Evolutionary conservation across 163 green algal genomes (phyloP), one percentile per base, ranked within the genome.

Genomic region (Chlorella variabilis): DNA sequence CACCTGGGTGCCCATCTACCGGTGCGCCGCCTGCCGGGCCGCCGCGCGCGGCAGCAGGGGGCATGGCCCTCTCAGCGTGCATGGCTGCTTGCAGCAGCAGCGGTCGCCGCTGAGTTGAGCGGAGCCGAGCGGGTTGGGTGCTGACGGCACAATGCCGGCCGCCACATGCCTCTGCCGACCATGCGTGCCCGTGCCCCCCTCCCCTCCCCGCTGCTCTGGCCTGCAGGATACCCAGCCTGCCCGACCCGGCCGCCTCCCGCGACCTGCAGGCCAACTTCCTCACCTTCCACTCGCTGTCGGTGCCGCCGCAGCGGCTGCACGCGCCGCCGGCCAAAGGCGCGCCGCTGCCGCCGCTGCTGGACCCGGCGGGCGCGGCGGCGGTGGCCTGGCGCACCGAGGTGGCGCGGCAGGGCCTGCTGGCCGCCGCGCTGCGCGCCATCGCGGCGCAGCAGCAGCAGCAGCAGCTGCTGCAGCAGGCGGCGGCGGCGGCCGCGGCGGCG

Each of bases 1-100:
- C 38, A 78, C 81, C 31, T 86, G 81, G 81, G 79, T 82, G 49
- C 81, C 81, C 4, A 51, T 86, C 41, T 86, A 86, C 66, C 58
- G 62, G 45, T 48, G 78, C 25, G 65, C n/a, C 3, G 23, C 58
- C n/a, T n/a, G n/a, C n/a, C n/a, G n/a, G n/a, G n/a, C n/a, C n/a
- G n/a, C n/a, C n/a, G n/a, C n/a, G n/a, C n/a, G n/a, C n/a, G n/a
- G n/a, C n/a, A n/a, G n/a, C n/a, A n/a, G n/a, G n/a, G n/a, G n/a
- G n/a, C n/a, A n/a, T n/a, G n/a, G n/a, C n/a, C n/a, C n/a, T n/a
- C n/a, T n/a, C n/a, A n/a, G n/a, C n/a, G n/a, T n/a, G n/a, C n/a
- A n/a, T n/a, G n/a, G n/a, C n/a, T n/a, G n/a, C n/a, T n/a, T n/a
- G n/a, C n/a, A n/a, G n/a, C n/a, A n/a, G n/a, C n/a, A n/a, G n/a